Evolutionary conservation across 1,284 basidiomycete genomes (phyloP).

Genomic region (Macrocybe sp.): DNA sequence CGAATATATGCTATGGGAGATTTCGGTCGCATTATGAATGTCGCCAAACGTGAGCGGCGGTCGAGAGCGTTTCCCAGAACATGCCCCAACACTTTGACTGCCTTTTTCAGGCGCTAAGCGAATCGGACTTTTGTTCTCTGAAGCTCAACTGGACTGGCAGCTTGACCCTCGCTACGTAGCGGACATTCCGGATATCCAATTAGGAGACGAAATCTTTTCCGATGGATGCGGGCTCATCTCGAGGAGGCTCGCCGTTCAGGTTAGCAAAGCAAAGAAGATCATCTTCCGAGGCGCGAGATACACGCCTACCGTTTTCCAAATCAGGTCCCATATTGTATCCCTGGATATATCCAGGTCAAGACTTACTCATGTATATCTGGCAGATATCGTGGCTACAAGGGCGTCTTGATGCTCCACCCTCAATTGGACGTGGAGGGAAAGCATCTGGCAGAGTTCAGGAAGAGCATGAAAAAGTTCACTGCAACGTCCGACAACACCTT

Average conservation of each 20-base stretch:
- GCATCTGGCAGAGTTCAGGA: conserved; percentile 50
- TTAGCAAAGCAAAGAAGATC: conserved; percentile 49
- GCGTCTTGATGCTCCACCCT: conserved; percentile 61
- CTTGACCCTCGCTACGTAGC: conserved; percentile 42
- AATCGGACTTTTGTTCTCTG: conserved; percentile 61
- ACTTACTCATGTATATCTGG: not conserved
- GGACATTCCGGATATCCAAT: conserved; percentile 56
- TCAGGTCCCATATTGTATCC: conserved; percentile 37
- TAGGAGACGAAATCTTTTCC: conserved; percentile 54
- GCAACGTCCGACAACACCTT: conserved; percentile 51
- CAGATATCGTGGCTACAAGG: conserved; percentile 58
- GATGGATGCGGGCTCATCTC: conserved; percentile 67
- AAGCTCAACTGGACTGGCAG: conserved; percentile 51
- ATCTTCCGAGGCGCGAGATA: conserved; percentile 50
- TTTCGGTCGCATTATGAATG: conserved; percentile 54
- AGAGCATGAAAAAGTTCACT: conserved; percentile 64
- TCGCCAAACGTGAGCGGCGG: conserved; percentile 48
- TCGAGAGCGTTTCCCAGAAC: not conserved
- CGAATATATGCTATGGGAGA: conserved; percentile 53
- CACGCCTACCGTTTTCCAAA: conserved; percentile 57
- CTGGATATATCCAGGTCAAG: not conserved
- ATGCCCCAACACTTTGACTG: not conserved
- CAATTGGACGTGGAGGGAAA: conserved; percentile 39
- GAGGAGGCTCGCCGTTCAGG: conserved; percentile 39
- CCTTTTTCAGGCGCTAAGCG: conserved; percentile 50